These are phyloP conservation scores for Aspergillus niger DNA, from an alignment of 2,329 filamentous ascomycete species.

Conservation along the genomic window DNA sequence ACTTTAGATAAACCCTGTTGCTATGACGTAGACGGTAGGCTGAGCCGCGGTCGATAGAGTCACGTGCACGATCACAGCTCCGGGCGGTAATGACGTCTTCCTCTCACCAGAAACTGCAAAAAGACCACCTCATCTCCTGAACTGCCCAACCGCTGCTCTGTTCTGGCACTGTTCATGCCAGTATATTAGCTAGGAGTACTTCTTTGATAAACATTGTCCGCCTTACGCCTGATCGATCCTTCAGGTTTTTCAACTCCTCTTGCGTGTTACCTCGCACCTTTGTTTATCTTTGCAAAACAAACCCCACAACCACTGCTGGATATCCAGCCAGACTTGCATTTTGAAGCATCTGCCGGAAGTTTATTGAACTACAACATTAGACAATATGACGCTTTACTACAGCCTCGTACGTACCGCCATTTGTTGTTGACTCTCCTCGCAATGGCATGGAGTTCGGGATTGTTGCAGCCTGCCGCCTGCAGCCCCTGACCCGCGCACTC, in stretches of 20 bases:
- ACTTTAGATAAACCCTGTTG: neutral
- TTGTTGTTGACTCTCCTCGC: neutral
- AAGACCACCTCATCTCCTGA: slow-evolving; percentile 73
- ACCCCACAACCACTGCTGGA: slow-evolving; percentile 1
- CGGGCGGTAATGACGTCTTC: slow-evolving; percentile 37
- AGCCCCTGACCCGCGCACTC: slow-evolving; percentile 4
- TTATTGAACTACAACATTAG: neutral
- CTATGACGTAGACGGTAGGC: slow-evolving; percentile 4
- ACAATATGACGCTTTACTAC: slow-evolving; percentile 70
- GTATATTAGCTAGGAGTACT: neutral
- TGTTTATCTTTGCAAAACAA: slow-evolving; percentile 20
- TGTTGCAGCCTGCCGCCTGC: slow-evolving; percentile 25
- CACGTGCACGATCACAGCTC: slow-evolving; percentile 21
- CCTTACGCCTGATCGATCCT: neutral
- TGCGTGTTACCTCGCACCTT: slow-evolving; percentile 6
- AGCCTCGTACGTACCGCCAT: slow-evolving; percentile 56
- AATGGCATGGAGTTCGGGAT: slow-evolving; percentile 1
- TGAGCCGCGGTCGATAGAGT: neutral
- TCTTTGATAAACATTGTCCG: neutral
- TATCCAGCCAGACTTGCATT: neutral
- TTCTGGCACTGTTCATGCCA: neutral
- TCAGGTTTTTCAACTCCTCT: neutral
- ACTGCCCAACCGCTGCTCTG: neutral
- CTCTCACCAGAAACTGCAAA: slow-evolving; percentile 27
- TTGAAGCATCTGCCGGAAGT: neutral